These are phyloP conservation scores for Elymus sibiricus DNA, from an alignment of 176 grass and related monocot genomes.

Conservation along the genomic window DNA sequence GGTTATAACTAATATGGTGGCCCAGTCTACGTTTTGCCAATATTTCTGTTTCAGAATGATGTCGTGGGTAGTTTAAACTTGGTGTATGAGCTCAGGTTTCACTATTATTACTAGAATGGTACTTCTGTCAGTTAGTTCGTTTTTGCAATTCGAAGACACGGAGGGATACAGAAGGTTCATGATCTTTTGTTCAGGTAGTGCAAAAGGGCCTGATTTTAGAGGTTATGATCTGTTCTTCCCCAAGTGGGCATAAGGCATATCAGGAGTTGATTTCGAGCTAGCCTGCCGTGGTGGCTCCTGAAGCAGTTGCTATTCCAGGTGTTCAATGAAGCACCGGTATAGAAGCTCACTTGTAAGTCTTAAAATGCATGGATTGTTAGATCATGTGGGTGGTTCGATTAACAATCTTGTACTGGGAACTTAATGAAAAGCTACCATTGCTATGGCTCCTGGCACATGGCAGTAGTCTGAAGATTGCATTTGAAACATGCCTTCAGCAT, in stretches of 20 bases:
- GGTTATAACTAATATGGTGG: slow-evolving; percentile 20
- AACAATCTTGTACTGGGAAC: background rate
- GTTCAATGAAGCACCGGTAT: background rate
- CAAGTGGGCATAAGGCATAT: slow-evolving; percentile 18
- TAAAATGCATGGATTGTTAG: slow-evolving; percentile 16
- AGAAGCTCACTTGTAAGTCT: background rate
- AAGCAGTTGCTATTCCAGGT: slow-evolving; percentile 4
- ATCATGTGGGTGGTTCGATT: background rate
- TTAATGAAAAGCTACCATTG: background rate
- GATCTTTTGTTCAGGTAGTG: slow-evolving; percentile 35
- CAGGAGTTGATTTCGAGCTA: slow-evolving; percentile 1
- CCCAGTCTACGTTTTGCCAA: slow-evolving; percentile 5
- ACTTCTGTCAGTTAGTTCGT: slow-evolving; percentile 16
- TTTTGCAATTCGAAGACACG: slow-evolving; percentile 4
- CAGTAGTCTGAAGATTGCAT: slow-evolving; percentile 7
- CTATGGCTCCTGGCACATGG: slow-evolving; percentile 1
- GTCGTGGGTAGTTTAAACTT: slow-evolving; percentile 3
- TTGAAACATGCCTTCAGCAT: slow-evolving; percentile 11
- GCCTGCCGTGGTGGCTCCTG: background rate
- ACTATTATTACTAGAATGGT: slow-evolving; percentile 27
- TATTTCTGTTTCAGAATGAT: background rate
- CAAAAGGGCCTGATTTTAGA: slow-evolving; percentile 28
- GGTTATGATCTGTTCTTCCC: slow-evolving; percentile 23
- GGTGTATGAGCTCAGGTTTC: slow-evolving; percentile 14
- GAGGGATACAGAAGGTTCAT: slow-evolving; percentile 13